Evolutionary conservation across 208 protist species (phyloP).

Genomic region (Vickermania spadyakhi): DNA sequence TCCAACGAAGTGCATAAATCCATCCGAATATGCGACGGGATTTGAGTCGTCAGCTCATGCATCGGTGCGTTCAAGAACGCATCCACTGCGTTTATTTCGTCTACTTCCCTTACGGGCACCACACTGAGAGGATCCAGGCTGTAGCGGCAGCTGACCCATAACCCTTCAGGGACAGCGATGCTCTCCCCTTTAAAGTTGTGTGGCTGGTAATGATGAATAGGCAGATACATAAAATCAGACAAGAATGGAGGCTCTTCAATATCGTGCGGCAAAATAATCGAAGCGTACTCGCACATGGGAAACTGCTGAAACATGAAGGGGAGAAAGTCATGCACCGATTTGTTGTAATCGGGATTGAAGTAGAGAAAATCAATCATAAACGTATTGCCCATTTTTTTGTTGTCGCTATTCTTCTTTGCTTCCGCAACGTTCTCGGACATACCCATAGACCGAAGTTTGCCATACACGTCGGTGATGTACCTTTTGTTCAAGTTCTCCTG

Average conservation of each 20-base stretch:
- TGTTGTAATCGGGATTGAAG: slow-evolving; percentile 64
- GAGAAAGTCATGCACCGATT: slow-evolving; percentile 51
- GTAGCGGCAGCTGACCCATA: slow-evolving; percentile 70
- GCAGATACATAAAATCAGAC: slow-evolving; percentile 57
- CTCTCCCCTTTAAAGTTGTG: slow-evolving; percentile 52
- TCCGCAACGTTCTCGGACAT: slow-evolving; percentile 5
- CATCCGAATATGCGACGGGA: slow-evolving; percentile 9
- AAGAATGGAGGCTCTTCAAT: slow-evolving; percentile 69
- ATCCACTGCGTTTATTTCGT: slow-evolving; percentile 7
- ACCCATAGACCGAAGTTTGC: slow-evolving; percentile 29
- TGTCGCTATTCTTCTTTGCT: neutral
- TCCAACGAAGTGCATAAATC: slow-evolving; percentile 18
- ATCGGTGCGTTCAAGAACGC: slow-evolving; percentile 13
- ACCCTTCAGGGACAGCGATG: slow-evolving; percentile 43
- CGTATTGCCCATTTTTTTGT: slow-evolving; percentile 18
- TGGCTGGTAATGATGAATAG: slow-evolving; percentile 74
- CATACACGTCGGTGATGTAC: slow-evolving; percentile 68
- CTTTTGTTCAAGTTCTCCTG: slow-evolving; percentile 60
- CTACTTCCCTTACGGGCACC: neutral
- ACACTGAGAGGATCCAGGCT: slow-evolving; percentile 14
- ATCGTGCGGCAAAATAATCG: slow-evolving; percentile 59
- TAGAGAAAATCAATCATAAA: slow-evolving; percentile 79
- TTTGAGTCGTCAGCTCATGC: slow-evolving; percentile 10
- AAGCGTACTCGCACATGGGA: slow-evolving; percentile 57
- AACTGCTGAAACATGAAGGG: slow-evolving; percentile 68